Conservation (phyloP, 2,329 filamentous ascomycete species). For the Teratosphaeria pseudoeucalypti region DNA sequence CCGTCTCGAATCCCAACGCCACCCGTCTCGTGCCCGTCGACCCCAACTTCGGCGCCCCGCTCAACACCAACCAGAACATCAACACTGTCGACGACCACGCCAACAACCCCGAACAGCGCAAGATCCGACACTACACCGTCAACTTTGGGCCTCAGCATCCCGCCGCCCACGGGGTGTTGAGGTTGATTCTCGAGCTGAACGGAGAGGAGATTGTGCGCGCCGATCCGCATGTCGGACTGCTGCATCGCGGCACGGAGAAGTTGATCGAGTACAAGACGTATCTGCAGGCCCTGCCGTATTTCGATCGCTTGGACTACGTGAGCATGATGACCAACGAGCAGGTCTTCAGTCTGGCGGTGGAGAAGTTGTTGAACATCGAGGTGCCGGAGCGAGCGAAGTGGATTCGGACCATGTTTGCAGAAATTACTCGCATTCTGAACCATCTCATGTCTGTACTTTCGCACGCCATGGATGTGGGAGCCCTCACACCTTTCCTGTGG, state of each 20-base stretch:
- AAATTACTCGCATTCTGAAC: conserved; percentile 89
- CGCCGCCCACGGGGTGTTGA: conserved; percentile 93
- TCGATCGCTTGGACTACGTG: conserved; percentile 96
- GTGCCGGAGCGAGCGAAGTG: conserved; percentile 92
- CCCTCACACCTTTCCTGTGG: conserved; percentile 96
- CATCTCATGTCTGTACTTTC: conserved; percentile 96
- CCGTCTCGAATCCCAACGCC: conserved; percentile 31
- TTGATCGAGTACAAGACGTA: conserved; percentile 99
- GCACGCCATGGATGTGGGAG: conserved; percentile 98
- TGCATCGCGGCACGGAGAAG: conserved; percentile 97
- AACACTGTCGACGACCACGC: conserved; percentile 37
- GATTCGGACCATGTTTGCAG: conserved; percentile 90
- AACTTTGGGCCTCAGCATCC: conserved; percentile 99
- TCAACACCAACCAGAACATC: conserved; percentile 34
- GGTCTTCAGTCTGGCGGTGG: conserved; percentile 87
- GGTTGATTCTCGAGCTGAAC: conserved; percentile 92
- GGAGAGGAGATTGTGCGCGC: conserved; percentile 95
- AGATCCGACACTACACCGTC: conserved; percentile 97
- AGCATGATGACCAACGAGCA: conserved; percentile 99
- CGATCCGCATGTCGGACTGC: conserved; percentile 90
- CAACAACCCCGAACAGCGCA: conserved; percentile 51
- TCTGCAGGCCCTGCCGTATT: conserved; percentile 94
- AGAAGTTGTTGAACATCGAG: conserved; percentile 96
- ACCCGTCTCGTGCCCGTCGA: conserved; percentile 58
- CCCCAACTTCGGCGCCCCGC: conserved; percentile 48